Evolutionary conservation across 2,329 filamentous ascomycete genomes (phyloP), one percentile per base, ranked within the genome.

Genomic region (Fusarium veterinarium): DNA sequence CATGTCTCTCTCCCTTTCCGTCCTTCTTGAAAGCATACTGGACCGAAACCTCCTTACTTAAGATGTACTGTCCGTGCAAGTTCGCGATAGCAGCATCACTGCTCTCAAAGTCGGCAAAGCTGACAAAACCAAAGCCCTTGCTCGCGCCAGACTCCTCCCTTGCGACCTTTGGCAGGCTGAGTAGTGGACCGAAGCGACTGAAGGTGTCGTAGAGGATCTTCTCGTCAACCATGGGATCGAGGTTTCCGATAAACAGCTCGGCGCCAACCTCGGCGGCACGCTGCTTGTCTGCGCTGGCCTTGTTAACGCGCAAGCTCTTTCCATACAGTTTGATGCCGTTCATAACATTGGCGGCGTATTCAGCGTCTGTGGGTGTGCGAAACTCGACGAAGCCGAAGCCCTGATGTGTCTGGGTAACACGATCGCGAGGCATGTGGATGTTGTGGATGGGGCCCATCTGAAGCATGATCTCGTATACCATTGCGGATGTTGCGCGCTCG

Each of bases 11-110:
- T 76, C 95, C 95, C 84, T 97, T 97, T 75, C 96, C 96, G 79
- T 99, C 96, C 84, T 98, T 98, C 88, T 99, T 99, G 89, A 97
- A 98, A 42, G 96, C 96, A 82, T 98, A 99, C 83, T 98, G 95
- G 48, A 99, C 96, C 6, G 93, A 93, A 76, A 98, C 92, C 82
- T 97, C 93, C 85, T 97, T 97, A 86, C 96, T 97, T 87, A 97
- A 95, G 68, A 99, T 90, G 83, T 96, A 98, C 84, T 98, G 95
- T 57, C 94, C 94, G 81, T 97, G 93, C 92, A 99, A 95, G 81
- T 95, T 96, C 74, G 91, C 89, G 71, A 97, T 94, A 45, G 96
- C 95, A 70, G 94, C 92, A 79, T 99, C 96, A 16, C 94, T 96
- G 76, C 94, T 93, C 79, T 98, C 96, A 80, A 99, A 99, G 79